phyloP scores from a whole-genome alignment of 2,329 filamentous ascomycete genomes.

The Aureobasidium vineae region DNA sequence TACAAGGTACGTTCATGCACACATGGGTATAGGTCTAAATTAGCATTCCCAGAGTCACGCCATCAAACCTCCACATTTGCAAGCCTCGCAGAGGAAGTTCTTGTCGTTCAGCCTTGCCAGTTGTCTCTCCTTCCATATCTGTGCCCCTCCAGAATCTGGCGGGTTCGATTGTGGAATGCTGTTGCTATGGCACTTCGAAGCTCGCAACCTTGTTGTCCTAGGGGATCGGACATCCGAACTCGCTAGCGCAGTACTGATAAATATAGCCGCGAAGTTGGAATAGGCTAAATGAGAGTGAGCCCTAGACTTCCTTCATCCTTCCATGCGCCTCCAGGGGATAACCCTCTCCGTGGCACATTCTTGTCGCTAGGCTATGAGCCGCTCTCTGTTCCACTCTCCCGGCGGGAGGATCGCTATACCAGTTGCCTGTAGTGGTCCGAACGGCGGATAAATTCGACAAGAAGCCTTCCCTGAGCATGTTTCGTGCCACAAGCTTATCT shows the following conservation, averaged over 20 bases:
- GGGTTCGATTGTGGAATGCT: background rate
- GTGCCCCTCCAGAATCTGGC: background rate
- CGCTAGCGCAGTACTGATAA: slow-evolving; percentile 8
- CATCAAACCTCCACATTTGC: background rate
- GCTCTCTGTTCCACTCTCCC: background rate
- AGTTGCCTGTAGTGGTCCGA: background rate
- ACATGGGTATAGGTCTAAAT: background rate
- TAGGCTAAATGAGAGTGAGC: slow-evolving; percentile 12
- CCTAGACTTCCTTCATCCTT: background rate
- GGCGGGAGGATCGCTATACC: background rate
- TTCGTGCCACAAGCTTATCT: background rate
- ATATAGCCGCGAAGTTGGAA: background rate
- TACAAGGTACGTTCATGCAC: background rate
- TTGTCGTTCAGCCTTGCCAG: slow-evolving; percentile 12
- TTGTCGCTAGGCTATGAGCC: background rate
- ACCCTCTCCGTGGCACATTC: background rate
- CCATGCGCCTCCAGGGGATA: background rate
- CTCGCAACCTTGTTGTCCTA: background rate
- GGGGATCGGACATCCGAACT: background rate
- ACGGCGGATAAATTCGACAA: background rate
- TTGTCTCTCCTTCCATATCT: slow-evolving; percentile 1
- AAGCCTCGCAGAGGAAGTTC: background rate
- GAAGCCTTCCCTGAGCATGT: background rate
- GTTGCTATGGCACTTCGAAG: slow-evolving; percentile 2
- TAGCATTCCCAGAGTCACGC: slow-evolving; percentile 4